Base-by-base conservation (phyloP, 257 asterid species). In the Henckelia pumila region DNA sequence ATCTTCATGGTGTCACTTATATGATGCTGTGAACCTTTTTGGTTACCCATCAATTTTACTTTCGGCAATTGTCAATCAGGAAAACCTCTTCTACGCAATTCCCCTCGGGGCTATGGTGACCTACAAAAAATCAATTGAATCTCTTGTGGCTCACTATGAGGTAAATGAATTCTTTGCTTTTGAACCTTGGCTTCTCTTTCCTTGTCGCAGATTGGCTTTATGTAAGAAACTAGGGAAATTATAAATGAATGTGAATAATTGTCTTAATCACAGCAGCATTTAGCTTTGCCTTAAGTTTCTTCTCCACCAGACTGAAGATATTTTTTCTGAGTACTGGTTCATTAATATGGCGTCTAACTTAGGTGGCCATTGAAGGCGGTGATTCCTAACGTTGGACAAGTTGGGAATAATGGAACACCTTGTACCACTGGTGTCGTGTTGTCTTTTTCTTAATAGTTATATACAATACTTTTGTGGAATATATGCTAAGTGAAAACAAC, bases 11-110 rank as follows among this genome's bases (percentile, higher is more conserved):
- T 72, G 73, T 53, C 16, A 44, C 22, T 56, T 56, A 13, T 25
- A 57, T 76, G 69, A 32, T 66, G 58, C 26, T 59, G n/a, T 71
- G 40, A 30, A 61, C 29, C 59, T 47, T 20, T 60, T 44, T 67
- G 68, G 63, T 70, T 30, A 58, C 76, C 72, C 55, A 56, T 32
- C 65, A 44, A 8, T 65, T 40, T 73, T 62, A 56, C 60, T 26
- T 68, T 40, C 22, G 59, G 2, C 64, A 56, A 60, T 70, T 74
- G 56, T 64, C 71, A 53, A 73, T 71, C 84, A 95, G 99, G 98
- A 87, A 73, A 80, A 77, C 71, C 84, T 91, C 64, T 91, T 89
- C 84, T 91, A 95, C 71, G 47, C 84, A 59, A 82, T 84, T 57
- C 87, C 81, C 1, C 75, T 81, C 66, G 96, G 92, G 73, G 91